Conservation (phyloP, 768 basidiomycete genomes). For the Podaxis pistillaris region DNA sequence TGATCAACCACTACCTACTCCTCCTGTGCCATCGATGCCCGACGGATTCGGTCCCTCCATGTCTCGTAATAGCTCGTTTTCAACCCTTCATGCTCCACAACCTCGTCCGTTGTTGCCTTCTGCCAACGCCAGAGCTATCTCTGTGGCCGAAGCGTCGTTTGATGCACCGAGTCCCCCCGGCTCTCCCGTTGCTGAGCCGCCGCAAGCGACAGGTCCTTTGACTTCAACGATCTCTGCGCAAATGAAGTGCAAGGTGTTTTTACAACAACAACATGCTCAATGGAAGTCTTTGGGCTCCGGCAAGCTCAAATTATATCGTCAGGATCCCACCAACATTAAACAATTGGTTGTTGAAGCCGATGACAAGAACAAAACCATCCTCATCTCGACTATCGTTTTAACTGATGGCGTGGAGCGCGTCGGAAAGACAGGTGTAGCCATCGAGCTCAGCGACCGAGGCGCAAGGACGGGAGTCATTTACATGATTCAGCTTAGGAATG, state of each 20-base stretch:
- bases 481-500: conserved; percentile 95
- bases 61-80: conserved; percentile 38
- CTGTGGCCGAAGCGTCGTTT: conserved; percentile 51
- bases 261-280: conserved; percentile 93
- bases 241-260: conserved; percentile 98
- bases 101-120: conserved; percentile 64
- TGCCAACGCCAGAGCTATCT: conserved; percentile 52
- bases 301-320: conserved; percentile 81
- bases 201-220: conserved; percentile 60
- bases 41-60: conserved; percentile 33
- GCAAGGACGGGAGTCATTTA: conserved; percentile 90
- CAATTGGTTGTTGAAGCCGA: conserved; percentile 95
- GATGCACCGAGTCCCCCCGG: conserved; percentile 80
- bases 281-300: conserved; percentile 96
- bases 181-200: conserved; percentile 66
- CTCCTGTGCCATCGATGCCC: conserved; percentile 43
- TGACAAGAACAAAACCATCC: conserved; percentile 65
- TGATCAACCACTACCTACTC: conserved; percentile 32
- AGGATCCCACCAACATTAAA: conserved; percentile 86
- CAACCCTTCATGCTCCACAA: conserved; percentile 39
- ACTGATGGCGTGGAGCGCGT: conserved; percentile 97
- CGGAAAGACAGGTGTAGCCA: conserved; percentile 97
- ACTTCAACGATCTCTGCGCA: conserved; percentile 79
- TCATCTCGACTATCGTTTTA: conserved; percentile 95
- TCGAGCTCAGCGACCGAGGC: conserved; percentile 93